Evolutionary conservation across 208 protist species (phyloP), one percentile per base, ranked within the genome.

Genomic region (Crithidia fasciculata): DNA sequence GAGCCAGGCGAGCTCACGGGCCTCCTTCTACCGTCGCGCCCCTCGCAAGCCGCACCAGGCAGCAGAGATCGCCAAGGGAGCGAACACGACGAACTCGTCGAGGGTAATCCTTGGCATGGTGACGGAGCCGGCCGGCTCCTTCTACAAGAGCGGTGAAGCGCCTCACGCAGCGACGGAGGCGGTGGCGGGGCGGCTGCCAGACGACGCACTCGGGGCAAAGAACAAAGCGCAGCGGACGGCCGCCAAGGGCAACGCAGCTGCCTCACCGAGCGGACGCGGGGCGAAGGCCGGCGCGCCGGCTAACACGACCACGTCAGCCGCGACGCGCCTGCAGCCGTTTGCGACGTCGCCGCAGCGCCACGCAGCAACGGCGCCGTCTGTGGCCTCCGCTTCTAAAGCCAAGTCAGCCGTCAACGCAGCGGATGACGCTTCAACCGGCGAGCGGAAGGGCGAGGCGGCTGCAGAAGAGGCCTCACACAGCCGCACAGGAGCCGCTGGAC

Each of bases 21-120:
- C 52, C 37, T 69, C 64, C 16, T 2, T 59, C 40, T 52, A 49
- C 8, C 64, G 64, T 52, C 28, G 64, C 45, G 47, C 8, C 12
- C 52, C 16, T 5, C 39, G 59, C 4, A 5, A 64, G 41, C 19
- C 39, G n/a, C 10, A 39, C 0, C 37, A 49, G 40, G 8, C 49
- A 40, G 62, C 62, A 67, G 16, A 8, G 12, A 15, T 18, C 8
- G 2, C 16, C 50, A 15, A 12, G 6, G 16, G 50, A 18, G 8
- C 50, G n/a, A 28, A 28, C 28, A 28, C 28, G 50, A 8, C 45
- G 45, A 49, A 49, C 45, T 15, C 50, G 50, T 18, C 8, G 50
- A 7, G 15, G 15, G 16, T 39, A 18, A 13, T 44, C n/a, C 56
- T 53, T 12, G 28, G 57, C 41, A 12, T 45, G 8, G 19, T 50